Conservation (phyloP, 345 rosid species). For the Acer saccharum region DNA sequence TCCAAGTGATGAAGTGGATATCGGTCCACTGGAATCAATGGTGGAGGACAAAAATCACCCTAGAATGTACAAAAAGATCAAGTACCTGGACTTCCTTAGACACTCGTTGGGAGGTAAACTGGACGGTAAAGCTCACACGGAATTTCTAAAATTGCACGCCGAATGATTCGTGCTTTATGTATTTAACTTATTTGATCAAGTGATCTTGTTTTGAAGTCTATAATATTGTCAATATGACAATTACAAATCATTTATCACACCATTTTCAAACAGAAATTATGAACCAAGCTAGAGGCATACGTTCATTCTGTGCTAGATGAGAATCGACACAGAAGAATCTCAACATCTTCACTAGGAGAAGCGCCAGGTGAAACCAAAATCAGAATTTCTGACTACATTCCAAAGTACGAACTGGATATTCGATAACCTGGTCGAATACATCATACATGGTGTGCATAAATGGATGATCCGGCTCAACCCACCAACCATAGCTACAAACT, state of each 20-base stretch:
- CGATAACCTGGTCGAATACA: not conserved
- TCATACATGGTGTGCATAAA: too few species aligned
- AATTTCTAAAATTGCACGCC: not conserved
- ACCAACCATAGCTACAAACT: not conserved
- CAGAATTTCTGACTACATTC: not conserved
- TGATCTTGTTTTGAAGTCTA: not conserved
- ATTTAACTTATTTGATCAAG: too few species aligned
- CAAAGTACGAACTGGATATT: not conserved
- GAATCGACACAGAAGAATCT: not conserved
- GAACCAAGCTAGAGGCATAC: too few species aligned
- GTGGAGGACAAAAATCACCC: not conserved
- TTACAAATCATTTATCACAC: not conserved
- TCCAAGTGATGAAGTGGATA: constrained; percentile 14
- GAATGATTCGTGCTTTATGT: not conserved
- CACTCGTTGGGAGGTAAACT: constrained; percentile 4
- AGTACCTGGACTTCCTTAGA: constrained; percentile 8
- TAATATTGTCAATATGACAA: not conserved
- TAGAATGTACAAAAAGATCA: constrained; percentile 6
- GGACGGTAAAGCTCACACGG: constrained; percentile 21
- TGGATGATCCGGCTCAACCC: not conserved
- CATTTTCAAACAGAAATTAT: not conserved
- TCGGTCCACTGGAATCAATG: constrained; percentile 23
- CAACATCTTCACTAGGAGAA: not conserved
- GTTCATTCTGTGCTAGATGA: not conserved
- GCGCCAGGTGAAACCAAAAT: not conserved